phyloP scores from a whole-genome alignment of 2,329 filamentous ascomycete species.

The Ambrosiella cleistominuta region DNA sequence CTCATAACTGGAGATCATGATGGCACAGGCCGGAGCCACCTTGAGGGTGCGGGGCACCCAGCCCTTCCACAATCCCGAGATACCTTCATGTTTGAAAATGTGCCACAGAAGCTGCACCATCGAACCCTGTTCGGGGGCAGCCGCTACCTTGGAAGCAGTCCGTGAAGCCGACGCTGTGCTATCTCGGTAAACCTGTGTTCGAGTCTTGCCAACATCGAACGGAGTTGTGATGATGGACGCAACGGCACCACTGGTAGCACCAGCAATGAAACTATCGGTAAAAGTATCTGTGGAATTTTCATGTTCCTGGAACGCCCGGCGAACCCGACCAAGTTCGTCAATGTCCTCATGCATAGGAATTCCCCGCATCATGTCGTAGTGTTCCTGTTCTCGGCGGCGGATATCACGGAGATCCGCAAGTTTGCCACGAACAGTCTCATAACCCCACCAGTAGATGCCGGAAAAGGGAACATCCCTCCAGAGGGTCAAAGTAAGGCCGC shows the following conservation, averaged over 20 bases:
- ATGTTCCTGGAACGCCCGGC: slow-evolving; percentile 40
- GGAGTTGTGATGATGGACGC: slow-evolving; percentile 83
- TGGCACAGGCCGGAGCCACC: slow-evolving; percentile 88
- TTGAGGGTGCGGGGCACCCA: slow-evolving; percentile 87
- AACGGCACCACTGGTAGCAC: slow-evolving; percentile 64
- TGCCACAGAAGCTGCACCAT: slow-evolving; percentile 78
- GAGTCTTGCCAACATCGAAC: slow-evolving; percentile 94
- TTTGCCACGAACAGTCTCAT: slow-evolving; percentile 61
- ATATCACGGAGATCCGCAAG: slow-evolving; percentile 41
- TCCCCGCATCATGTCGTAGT: neutral
- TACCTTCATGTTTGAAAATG: slow-evolving; percentile 74
- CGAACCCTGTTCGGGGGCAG: slow-evolving; percentile 52
- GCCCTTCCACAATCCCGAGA: slow-evolving; percentile 67
- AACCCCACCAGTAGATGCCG: slow-evolving; percentile 95
- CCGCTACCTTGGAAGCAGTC: slow-evolving; percentile 19
- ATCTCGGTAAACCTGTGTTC: slow-evolving; percentile 69
- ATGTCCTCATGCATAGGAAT: slow-evolving; percentile 1
- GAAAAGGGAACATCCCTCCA: slow-evolving; percentile 98
- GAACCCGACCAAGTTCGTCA: slow-evolving; percentile 13
- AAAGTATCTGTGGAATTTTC: slow-evolving; percentile 65
- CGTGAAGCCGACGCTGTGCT: slow-evolving; percentile 15
- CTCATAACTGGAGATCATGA: slow-evolving; percentile 98
- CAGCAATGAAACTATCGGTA: slow-evolving; percentile 74
- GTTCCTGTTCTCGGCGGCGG: neutral
- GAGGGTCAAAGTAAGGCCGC: slow-evolving; percentile 73